A percentile compares a stretch with the other conserved stretches of the same genome.
Conservation (phyloP, 345 rosid species). For the Iberis pinnata region DNA sequence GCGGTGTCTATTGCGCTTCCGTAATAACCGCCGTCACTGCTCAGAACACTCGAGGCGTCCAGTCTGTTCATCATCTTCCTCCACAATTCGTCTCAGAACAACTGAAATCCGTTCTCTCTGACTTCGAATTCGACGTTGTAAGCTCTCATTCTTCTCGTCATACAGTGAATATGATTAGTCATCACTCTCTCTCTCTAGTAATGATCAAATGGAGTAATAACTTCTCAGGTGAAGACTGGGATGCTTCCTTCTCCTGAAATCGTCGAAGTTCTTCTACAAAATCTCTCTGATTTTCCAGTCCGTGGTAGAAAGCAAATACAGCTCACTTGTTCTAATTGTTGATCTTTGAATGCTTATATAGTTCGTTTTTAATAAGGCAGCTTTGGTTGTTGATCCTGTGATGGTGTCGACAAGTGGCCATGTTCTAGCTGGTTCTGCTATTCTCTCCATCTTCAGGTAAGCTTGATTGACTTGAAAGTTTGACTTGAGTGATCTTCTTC, state of each 20-base stretch:
- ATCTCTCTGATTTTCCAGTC: constrained; percentile 52
- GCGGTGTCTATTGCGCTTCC: constrained; percentile 85
- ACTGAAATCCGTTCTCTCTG: constrained; percentile 82
- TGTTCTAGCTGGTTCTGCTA: constrained; percentile 69
- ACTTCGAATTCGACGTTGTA: constrained; percentile 90
- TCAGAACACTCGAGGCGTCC: constrained; percentile 86
- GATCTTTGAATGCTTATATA: constrained; percentile 7
- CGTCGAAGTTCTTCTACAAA: constrained; percentile 50
- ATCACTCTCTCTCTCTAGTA: constrained; percentile 2
- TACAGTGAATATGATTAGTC: neutral
- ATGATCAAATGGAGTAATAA: constrained; percentile 3
- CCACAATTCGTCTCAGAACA: constrained; percentile 66
- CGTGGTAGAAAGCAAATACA: constrained; percentile 39
- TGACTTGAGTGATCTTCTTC: neutral
- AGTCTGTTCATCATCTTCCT: constrained; percentile 41
- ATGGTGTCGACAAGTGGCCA: constrained; percentile 98
- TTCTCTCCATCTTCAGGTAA: constrained; percentile 63
- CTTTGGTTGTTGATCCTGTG: constrained; percentile 96
- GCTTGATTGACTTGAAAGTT: constrained; percentile 1
- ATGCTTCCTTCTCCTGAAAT: constrained; percentile 79
- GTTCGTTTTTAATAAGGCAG: constrained; percentile 46
- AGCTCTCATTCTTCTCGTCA: constrained; percentile 12
- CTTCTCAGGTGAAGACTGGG: constrained; percentile 82
- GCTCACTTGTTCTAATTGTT: neutral
- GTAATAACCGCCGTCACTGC: constrained; percentile 88